Evolutionary conservation across 805 yeast species (phyloP), one percentile per base, ranked within the genome.

Genomic region (Metschnikowia kunwiensis): DNA sequence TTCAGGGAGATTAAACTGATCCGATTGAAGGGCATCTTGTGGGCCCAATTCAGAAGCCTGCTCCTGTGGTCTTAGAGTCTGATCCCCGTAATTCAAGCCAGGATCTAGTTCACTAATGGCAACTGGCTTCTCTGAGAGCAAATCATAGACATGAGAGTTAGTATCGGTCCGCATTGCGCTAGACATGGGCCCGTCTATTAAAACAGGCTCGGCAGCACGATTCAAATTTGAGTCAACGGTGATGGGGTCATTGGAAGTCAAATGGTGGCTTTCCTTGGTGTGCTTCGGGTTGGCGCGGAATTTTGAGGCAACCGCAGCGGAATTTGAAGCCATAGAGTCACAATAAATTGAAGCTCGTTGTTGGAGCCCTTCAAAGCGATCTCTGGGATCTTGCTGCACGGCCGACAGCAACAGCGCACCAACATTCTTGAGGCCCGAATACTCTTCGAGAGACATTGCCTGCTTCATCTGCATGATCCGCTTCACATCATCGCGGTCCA

Each of bases 401-500:
- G 38, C 38, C 12, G 30, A 22, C 3, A 22, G 21, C 17, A 30
- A 27, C 39, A n/a, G 49, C 8, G 33, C 53, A 1, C 61, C 62
- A 7, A 54, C 53, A 10, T 58, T 40, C 43, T 68, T 68, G 26
- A 64, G 47, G 14, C 55, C 51, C 2, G 65, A 45, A 38, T 64
- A 66, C 34, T 67, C 74, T 22, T 67, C 71, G 34, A 65, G 68
- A 7, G 65, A 58, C 27, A 68, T 58, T 7, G 61, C 62, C 24
- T 58, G 54, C 37, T 65, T 67, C 34, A 57, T 39, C 15, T 51
- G 52, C 47, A 46, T 45, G 23, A 70, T 68, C 38, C 59, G 55
- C 44, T 63, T 59, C 7, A 70, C 68, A 36, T 70, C 75, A 28
- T 66, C 65, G 11, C 60, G 55, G 40, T 69, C 72, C 74, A 70